A percentile compares a stretch with the other conserved stretches of the same genome.
phyloP scores from a whole-genome alignment of 345 rosid species.

The Tarenaya hassleriana region DNA sequence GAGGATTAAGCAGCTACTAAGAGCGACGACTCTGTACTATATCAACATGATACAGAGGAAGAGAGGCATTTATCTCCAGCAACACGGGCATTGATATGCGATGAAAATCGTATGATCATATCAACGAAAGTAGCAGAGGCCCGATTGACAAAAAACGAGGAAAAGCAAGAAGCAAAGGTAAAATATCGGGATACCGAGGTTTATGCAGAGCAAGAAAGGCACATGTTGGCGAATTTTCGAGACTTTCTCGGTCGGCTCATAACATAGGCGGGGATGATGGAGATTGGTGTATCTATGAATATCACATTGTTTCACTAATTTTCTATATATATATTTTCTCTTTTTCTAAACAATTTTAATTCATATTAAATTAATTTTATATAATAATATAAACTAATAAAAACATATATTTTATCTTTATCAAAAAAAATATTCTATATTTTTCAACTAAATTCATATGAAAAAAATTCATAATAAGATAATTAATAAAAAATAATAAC shows the following conservation, averaged over 20 bases:
- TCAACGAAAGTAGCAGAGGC: constrained; percentile 25
- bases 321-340: too few species aligned
- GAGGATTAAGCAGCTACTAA: constrained; percentile 24
- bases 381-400: too few species aligned
- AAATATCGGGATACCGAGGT: constrained; percentile 23
- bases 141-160: constrained; percentile 18
- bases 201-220: constrained; percentile 51
- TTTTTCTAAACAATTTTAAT: too few species aligned
- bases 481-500: too few species aligned
- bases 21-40: constrained; percentile 22
- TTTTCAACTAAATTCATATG: too few species aligned
- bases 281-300: too few species aligned
- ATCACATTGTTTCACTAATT: too few species aligned
- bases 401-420: too few species aligned
- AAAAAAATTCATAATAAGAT: too few species aligned
- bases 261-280: too few species aligned
- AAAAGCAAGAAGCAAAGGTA: constrained; percentile 23
- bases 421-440: too few species aligned
- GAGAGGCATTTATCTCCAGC: constrained; percentile 42
- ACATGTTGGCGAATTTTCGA: constrained; percentile 39
- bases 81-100: constrained; percentile 58
- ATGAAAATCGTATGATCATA: constrained; percentile 39
- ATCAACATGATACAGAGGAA: constrained; percentile 24
- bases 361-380: too few species aligned
- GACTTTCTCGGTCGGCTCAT: constrained; percentile 48